Conservation (phyloP, 2,329 filamentous ascomycete genomes). For the Pseudogymnoascus sp. region DNA sequence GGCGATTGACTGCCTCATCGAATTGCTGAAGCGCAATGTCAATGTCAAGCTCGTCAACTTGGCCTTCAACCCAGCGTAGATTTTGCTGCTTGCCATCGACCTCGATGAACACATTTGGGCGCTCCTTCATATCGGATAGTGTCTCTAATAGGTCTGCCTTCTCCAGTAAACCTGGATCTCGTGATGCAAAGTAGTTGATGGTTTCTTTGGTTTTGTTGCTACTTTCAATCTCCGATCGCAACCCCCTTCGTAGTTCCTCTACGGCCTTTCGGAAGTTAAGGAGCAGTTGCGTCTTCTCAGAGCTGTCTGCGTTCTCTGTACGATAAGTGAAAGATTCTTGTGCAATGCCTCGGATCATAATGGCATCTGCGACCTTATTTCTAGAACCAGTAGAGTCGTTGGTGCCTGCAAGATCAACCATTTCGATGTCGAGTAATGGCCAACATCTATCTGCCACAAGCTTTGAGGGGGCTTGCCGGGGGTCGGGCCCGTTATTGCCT, state of each 20-base stretch:
- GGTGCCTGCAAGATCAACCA: slow-evolving; percentile 74
- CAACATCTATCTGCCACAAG: slow-evolving; percentile 91
- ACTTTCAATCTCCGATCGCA: slow-evolving; percentile 81
- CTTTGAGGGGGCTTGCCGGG: slow-evolving; percentile 53
- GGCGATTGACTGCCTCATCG: slow-evolving; percentile 72
- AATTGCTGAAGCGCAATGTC: slow-evolving; percentile 87
- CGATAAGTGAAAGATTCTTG: slow-evolving; percentile 92
- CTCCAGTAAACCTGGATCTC: slow-evolving; percentile 68
- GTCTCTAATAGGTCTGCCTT: slow-evolving; percentile 75
- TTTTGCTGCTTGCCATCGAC: slow-evolving; percentile 96
- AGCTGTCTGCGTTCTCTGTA: slow-evolving; percentile 71
- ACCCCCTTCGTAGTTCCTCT: slow-evolving; percentile 79
- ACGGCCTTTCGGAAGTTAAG: slow-evolving; percentile 88
- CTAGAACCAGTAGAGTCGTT: slow-evolving; percentile 49
- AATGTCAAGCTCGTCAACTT: slow-evolving; percentile 94
- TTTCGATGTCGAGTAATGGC: slow-evolving; percentile 85
- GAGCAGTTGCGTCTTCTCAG: slow-evolving; percentile 73
- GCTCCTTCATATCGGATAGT: slow-evolving; percentile 69
- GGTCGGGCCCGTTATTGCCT: slow-evolving; percentile 43
- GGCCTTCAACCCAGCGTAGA: slow-evolving; percentile 87
- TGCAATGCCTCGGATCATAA: slow-evolving; percentile 80
- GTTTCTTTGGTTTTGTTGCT: slow-evolving; percentile 78
- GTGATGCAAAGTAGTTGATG: slow-evolving; percentile 76
- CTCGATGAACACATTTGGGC: slow-evolving; percentile 72
- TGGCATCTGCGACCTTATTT: slow-evolving; percentile 70